Evolutionary conservation across 495 filamentous ascomycete genomes (phyloP).

Genomic region (Podospora pseudocomata): DNA sequence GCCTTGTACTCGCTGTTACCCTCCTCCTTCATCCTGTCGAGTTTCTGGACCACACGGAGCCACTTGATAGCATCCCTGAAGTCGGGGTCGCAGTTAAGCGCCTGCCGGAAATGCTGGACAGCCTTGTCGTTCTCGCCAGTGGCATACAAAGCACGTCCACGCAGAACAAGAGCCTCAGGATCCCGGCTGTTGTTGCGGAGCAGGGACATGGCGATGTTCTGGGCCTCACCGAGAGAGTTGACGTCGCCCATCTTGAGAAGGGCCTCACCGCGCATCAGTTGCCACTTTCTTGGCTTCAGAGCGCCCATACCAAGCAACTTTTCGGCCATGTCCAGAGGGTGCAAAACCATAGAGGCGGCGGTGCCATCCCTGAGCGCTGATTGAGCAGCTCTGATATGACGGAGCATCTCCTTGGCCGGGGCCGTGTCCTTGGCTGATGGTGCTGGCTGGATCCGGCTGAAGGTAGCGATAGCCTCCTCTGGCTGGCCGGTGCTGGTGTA

Average conservation of each 20-base stretch:
- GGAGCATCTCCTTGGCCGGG: slow-evolving; percentile 75
- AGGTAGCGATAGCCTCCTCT: slow-evolving; percentile 79
- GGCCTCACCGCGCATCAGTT: slow-evolving; percentile 88
- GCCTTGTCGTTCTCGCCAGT: slow-evolving; percentile 95
- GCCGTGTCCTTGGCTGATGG: slow-evolving; percentile 78
- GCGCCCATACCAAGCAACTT: slow-evolving; percentile 68
- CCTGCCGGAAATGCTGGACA: slow-evolving; percentile 86
- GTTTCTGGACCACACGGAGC: slow-evolving; percentile 78
- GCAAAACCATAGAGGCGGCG: slow-evolving; percentile 81
- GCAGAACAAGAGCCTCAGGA: slow-evolving; percentile 86
- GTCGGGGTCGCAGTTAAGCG: slow-evolving; percentile 87
- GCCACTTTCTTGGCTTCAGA: slow-evolving; percentile 84
- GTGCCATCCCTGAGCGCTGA: slow-evolving; percentile 68
- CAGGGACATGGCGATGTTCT: slow-evolving; percentile 84
- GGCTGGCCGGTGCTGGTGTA: slow-evolving; percentile 82
- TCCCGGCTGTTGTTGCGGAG: slow-evolving; percentile 84
- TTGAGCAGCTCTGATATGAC: slow-evolving; percentile 76
- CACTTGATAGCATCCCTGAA: slow-evolving; percentile 79
- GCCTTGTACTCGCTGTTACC: slow-evolving; percentile 89
- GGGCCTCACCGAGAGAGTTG: slow-evolving; percentile 85
- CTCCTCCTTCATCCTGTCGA: slow-evolving; percentile 91
- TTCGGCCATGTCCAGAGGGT: slow-evolving; percentile 87
- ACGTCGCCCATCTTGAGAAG: slow-evolving; percentile 87
- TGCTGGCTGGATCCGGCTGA: slow-evolving; percentile 64
- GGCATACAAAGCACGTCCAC: slow-evolving; percentile 81